A percentile compares a stretch with the other conserved stretches of the same genome.
Evolutionary conservation across 257 asterid species (phyloP).

Genomic region (Thymus quinquecostatus): DNA sequence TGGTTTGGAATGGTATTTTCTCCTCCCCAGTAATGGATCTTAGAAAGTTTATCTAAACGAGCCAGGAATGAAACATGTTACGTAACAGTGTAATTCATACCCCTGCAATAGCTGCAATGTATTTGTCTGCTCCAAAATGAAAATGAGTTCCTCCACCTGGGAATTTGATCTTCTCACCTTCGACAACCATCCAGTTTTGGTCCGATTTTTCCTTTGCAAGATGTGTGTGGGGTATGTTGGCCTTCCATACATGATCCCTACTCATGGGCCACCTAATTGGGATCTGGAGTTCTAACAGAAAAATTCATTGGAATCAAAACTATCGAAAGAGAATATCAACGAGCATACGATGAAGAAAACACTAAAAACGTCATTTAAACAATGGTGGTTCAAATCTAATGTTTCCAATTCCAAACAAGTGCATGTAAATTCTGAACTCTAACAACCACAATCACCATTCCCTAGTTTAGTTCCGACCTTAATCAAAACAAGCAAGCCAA

Average conservation of each 20-base stretch:
- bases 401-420: slow-evolving; percentile 15
- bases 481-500: background rate
- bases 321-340: slow-evolving; percentile 32
- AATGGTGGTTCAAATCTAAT: background rate
- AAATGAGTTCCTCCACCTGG: slow-evolving; percentile 99
- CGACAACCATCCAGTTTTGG: slow-evolving; percentile 95
- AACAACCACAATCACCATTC: background rate
- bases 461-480: background rate
- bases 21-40: background rate
- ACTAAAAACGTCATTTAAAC: background rate
- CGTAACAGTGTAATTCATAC: slow-evolving; percentile 40
- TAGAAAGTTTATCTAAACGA: background rate
- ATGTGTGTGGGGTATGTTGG: slow-evolving; percentile 91
- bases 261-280: slow-evolving; percentile 94
- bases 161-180: slow-evolving; percentile 82
- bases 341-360: background rate
- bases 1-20: background rate
- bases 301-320: slow-evolving; percentile 61
- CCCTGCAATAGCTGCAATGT: slow-evolving; percentile 87
- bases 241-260: slow-evolving; percentile 95
- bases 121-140: slow-evolving; percentile 84
- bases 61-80: background rate
- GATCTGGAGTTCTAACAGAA: slow-evolving; percentile 82
- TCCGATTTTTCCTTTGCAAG: slow-evolving; percentile 91
- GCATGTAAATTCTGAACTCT: background rate